Evolutionary conservation across 2,329 filamentous ascomycete species (phyloP), one percentile per base, ranked within the genome.

Genomic region (Lachnellula willkommii): DNA sequence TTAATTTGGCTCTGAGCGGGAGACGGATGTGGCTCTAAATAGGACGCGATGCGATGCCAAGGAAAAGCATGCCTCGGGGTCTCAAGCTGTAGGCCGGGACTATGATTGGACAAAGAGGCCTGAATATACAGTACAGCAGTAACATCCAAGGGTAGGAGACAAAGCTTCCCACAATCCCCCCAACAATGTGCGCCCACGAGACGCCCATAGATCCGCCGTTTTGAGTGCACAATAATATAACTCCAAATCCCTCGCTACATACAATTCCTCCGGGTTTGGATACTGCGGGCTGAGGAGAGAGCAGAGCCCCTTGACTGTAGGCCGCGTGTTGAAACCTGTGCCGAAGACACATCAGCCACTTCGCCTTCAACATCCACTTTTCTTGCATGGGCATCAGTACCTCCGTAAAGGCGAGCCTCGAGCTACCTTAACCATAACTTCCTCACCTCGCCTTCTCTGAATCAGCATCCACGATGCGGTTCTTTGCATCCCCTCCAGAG

Each of bases 381-480:
- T 26, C 24, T 36, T 53, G 42, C 36, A 62, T 58, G 53, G 56
- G 32, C 46, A 40, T 17, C 39, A 20, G 12, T 39, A 42, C n/a
- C n/a, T n/a, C n/a, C n/a, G n/a, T 28, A 35, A 55, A 50, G 45
- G 47, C 55, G 58, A 52, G 56, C 57, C 42, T 49, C 50, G 47
- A 28, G 43, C 54, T 42, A 15, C 39, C 39, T 32, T 40, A 15
- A 40, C 14, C 8, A 28, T 22, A 7, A 32, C 14, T 14, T n/a
- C 14, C 17, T 50, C 51, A 54, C 46, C 36, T 50, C 61, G 50
- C 50, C 35, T 40, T 51, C 47, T n/a, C 52, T 54, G 55, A 58
- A 54, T 56, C 53, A 53, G 48, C 53, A 59, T 55, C 48, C 54
- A 66, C 45, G 50, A 69, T 69, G 67, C 64, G 67, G 55, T 59